Base-by-base conservation (phyloP, 2,329 filamentous ascomycete species). In the Alternaria alternata region DNA sequence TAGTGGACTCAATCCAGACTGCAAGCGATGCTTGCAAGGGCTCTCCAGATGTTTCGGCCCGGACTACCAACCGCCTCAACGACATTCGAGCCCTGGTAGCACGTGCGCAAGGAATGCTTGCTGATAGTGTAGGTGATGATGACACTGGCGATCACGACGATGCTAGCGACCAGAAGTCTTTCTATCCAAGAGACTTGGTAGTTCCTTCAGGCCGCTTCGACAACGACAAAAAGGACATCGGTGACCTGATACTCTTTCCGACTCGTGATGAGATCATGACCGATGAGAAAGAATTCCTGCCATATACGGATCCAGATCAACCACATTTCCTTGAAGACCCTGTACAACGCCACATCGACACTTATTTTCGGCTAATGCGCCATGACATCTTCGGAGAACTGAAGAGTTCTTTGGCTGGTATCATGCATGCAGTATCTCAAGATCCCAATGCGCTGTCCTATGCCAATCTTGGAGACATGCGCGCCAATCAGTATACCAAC, bases 281-380 rank as follows among this genome's bases (percentile, higher is more conserved):
- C 78, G 47, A 82, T 75, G 4, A 67, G 71, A 53, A 84, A 30
- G 74, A 78, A 9, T 77, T 72, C 30, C 57, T 80, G 1, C 77
- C 77, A 0, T 66, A 62, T 1, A 73, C 68, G 1, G 71, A 78
- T 44, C 63, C 61, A 0, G 62, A 72, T 20, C 66, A 76, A 30
- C 67, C 62, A 5, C 72, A 78, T 36, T 72, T 69, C 39, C 64
- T 78, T 14, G 49, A 41, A 1, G 57, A 71, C 36, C 52, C 59
- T 32, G 54, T 68, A 5, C 65, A 73, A 34, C 63, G 77, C 7
- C 71, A 75, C 41, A 69, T 78, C 12, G 76, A 78, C 57, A 77
- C 73, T 0, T 59, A 72, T 16, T 78, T 78, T 28, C 71, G 77
- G 11, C 64, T 78, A 0, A 58, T 73, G 43, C 70, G 77, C 2